phyloP scores from a whole-genome alignment of 805 yeast species.

The Yarrowia porcina region DNA sequence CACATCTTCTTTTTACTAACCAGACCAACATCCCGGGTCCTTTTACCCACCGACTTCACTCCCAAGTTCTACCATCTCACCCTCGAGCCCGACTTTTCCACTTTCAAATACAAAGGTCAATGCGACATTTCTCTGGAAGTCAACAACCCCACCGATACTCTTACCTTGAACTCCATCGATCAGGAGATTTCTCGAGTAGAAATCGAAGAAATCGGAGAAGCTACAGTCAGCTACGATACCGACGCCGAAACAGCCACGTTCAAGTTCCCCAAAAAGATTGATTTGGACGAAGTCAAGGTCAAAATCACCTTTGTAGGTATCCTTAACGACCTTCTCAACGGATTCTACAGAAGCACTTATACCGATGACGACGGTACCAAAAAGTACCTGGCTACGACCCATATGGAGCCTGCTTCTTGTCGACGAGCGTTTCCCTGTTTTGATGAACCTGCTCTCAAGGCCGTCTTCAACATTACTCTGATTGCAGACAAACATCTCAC shows the following conservation, averaged over 20 bases:
- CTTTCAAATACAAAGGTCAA: slow-evolving; percentile 39
- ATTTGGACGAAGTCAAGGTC: slow-evolving; percentile 51
- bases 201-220: slow-evolving; percentile 35
- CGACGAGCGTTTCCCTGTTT: slow-evolving; percentile 75
- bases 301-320: slow-evolving; percentile 53
- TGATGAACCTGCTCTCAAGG: slow-evolving; percentile 70
- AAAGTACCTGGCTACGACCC: slow-evolving; percentile 60
- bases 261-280: slow-evolving; percentile 51
- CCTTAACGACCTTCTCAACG: slow-evolving; percentile 67
- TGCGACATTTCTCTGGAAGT: slow-evolving; percentile 47
- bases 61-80: slow-evolving; percentile 73
- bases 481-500: slow-evolving; percentile 52
- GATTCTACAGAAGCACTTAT: slow-evolving; percentile 66
- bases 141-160: slow-evolving; percentile 42
- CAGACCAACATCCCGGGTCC: slow-evolving; percentile 39
- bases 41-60: slow-evolving; percentile 60
- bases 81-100: slow-evolving; percentile 55
- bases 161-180: slow-evolving; percentile 61
- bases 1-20: too few relatives aligned
- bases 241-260: slow-evolving; percentile 61
- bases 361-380: slow-evolving; percentile 50
- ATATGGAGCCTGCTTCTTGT: slow-evolving; percentile 75
- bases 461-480: slow-evolving; percentile 57
- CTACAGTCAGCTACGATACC: slow-evolving; percentile 36
- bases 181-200: slow-evolving; percentile 54